Base-by-base conservation (phyloP, 495 filamentous ascomycete genomes). In the Recurvomyces mirabilis region DNA sequence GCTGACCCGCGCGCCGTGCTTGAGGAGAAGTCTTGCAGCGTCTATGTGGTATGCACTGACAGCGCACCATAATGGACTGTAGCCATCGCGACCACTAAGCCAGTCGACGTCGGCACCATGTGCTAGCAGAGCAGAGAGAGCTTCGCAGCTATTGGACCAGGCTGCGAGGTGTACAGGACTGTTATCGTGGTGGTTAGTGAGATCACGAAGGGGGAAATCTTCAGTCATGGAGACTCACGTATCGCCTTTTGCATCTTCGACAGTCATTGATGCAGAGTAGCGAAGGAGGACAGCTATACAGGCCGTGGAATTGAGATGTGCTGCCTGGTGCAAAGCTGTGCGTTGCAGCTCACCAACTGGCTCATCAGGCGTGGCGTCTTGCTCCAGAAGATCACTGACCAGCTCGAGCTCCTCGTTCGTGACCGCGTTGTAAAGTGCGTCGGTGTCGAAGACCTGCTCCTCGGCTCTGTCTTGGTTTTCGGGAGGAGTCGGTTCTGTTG, bases 141-240 rank as follows among this genome's bases (percentile, higher is more conserved):
- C 41, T 33, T 49, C 49, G 10, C 24, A 15, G 23, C 49, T 22
- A 20, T 38, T 50, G 5, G 37, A n/a, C 35, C 50, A 49, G 0
- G 50, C 41, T 1, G 53, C 53, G 15, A 49, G 49, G 38, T 56
- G 53, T 11, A 56, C 49, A n/a, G n/a, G n/a, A n/a, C n/a, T n/a
- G n/a, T n/a, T n/a, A n/a, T n/a, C n/a, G n/a, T n/a, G n/a, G n/a
- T n/a, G n/a, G n/a, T n/a, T n/a, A n/a, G n/a, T n/a, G n/a, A n/a
- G n/a, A n/a, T n/a, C n/a, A n/a, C n/a, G n/a, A n/a, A n/a, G n/a
- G n/a, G n/a, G n/a, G n/a, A n/a, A n/a, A n/a, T n/a, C n/a, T n/a
- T n/a, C n/a, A n/a, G n/a, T n/a, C n/a, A n/a, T n/a, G n/a, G n/a
- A n/a, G n/a, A n/a, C n/a, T 5, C 49, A n/a, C 9, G 49, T 56